Base-by-base conservation (phyloP, 192 early-diverging fungal genomes). In the Umbelopsis vinacea region DNA sequence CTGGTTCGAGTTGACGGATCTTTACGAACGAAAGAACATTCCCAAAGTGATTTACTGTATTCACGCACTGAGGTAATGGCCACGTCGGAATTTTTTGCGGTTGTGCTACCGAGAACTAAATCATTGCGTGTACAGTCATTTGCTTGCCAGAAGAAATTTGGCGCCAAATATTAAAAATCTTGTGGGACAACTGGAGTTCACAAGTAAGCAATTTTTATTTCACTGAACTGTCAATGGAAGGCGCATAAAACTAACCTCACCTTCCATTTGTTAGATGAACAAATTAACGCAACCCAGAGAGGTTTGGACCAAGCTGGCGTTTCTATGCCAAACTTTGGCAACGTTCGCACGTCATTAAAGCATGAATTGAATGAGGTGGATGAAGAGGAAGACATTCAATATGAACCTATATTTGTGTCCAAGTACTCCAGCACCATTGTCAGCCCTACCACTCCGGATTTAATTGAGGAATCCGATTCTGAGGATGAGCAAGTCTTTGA, bases 21-120 rank as follows among this genome's bases (percentile, higher is more conserved):
- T 98, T 52, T 99, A 98, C 82, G 97, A 99, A 74, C 94, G 95
- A 81, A 99, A 98, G 74, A 99, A 99, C 76, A 94, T 99, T 75
- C 98, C 98, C 11, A 95, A 95, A 76, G 98, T 99, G 23, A 96
- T 99, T 73, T 97, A 97, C 78, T 98, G 96, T 81, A 92, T 99
- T 77, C 96, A 98, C 72, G 96, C 96, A 12, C 84, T 98, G 46
- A 95, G 91, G 91, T 92, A 79, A 67, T 14, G 15, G 57, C 14
- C 50, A 52, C 17, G n/a, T 43, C 40, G 40, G 40, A 66, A 38
- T 22, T 21, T 69, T 19, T 29, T 48, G n/a, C 10, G 11, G 6
- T 21, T 17, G 29, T 52, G 21, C 40, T 47, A 24, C 26, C 46
- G 19, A 55, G 14, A 57, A 22, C 26, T 26, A 26, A 70, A 17